Conservation (phyloP, 495 filamentous ascomycete genomes). For the Aspergillus coremiiformis region DNA sequence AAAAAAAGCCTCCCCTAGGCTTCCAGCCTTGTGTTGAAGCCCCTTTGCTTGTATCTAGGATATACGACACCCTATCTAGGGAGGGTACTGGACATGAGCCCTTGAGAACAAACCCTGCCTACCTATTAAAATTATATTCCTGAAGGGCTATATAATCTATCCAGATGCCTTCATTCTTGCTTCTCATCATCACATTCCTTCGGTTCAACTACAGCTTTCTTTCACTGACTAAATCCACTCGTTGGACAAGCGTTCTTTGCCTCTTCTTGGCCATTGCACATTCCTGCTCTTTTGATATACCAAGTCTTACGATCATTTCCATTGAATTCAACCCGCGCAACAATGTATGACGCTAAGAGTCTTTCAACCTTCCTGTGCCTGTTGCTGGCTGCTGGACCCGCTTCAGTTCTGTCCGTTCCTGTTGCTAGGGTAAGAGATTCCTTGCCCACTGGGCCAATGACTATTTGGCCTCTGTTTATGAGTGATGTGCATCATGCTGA, state of each 20-base stretch:
- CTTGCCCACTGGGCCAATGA: no score
- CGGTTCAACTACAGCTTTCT: neutral
- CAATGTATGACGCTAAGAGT: slow-evolving; percentile 29
- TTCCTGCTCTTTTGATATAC: slow-evolving; percentile 2
- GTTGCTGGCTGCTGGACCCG: slow-evolving; percentile 27
- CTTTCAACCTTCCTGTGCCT: slow-evolving; percentile 32
- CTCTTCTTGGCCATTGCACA: neutral
- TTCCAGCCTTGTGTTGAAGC: neutral
- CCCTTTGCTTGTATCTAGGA: slow-evolving; percentile 1
- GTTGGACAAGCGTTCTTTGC: neutral
- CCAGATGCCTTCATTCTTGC: neutral
- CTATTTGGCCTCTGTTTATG: neutral
- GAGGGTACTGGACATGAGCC: slow-evolving; percentile 10
- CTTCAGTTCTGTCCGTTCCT: slow-evolving; percentile 28
- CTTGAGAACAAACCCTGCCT: neutral
- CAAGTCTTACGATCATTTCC: neutral
- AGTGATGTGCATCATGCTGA: neutral
- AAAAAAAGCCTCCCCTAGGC: no score
- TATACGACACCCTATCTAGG: slow-evolving; percentile 1
- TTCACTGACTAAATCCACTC: slow-evolving; percentile 2
- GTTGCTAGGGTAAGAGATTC: slow-evolving; percentile 11
- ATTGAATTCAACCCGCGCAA: slow-evolving; percentile 5
- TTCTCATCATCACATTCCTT: slow-evolving; percentile 2
- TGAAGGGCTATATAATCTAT: neutral
- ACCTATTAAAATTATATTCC: neutral